Evolutionary conservation across 2,329 filamentous ascomycete species (phyloP).

Genomic region (Emergomyces africanus): DNA sequence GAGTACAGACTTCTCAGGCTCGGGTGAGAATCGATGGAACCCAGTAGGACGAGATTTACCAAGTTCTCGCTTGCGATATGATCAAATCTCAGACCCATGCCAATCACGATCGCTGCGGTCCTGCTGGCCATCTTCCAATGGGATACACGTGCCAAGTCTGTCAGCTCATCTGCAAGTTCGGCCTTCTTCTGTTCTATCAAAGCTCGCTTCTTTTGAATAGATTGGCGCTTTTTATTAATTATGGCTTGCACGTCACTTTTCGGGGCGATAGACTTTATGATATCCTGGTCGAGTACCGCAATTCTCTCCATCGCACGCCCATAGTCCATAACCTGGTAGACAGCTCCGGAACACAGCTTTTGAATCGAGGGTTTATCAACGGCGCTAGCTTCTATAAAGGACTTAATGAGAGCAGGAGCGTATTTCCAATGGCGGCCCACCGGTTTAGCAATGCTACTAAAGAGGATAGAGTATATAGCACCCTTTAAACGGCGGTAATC

Average conservation of each 20-base stretch:
- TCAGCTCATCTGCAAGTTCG: slow-evolving; percentile 66
- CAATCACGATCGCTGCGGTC: slow-evolving; percentile 81
- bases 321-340: slow-evolving; percentile 84
- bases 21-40: slow-evolving; percentile 83
- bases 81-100: slow-evolving; percentile 84
- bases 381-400: slow-evolving; percentile 79
- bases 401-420: slow-evolving; percentile 73
- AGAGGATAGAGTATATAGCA: slow-evolving; percentile 78
- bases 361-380: slow-evolving; percentile 95
- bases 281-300: slow-evolving; percentile 62
- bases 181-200: slow-evolving; percentile 77
- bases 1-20: slow-evolving; percentile 70
- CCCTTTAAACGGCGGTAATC: slow-evolving; percentile 93
- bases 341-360: slow-evolving; percentile 64
- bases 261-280: slow-evolving; percentile 61
- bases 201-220: slow-evolving; percentile 60
- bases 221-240: slow-evolving; percentile 56
- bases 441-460: slow-evolving; percentile 78
- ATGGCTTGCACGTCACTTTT: slow-evolving; percentile 46
- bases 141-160: slow-evolving; percentile 60
- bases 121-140: slow-evolving; percentile 96
- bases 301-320: slow-evolving; percentile 77
- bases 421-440: slow-evolving; percentile 89
- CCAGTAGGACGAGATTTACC: slow-evolving; percentile 67
- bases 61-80: slow-evolving; percentile 69